Percentiles rank a stretch among this genome's conserved stretches.
phyloP scores from a whole-genome alignment of 2,329 filamentous ascomycete species.

The Paraconiothyrium brasiliense region DNA sequence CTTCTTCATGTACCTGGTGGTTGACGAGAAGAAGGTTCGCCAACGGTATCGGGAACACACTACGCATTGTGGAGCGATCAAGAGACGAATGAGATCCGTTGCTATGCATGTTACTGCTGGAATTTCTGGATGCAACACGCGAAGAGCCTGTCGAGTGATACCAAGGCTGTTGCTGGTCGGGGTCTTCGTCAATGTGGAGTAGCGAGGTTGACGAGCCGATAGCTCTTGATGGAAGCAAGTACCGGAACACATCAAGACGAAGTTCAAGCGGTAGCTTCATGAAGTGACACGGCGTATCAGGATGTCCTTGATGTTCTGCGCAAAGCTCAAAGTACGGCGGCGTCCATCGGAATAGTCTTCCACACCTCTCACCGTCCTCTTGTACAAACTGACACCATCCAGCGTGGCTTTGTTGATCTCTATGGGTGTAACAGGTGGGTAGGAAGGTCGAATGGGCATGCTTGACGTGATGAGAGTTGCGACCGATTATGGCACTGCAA shows the following conservation, averaged over 20 bases:
- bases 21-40: slow-evolving; percentile 37
- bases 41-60: slow-evolving; percentile 31
- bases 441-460: slow-evolving; percentile 29
- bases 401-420: slow-evolving; percentile 37
- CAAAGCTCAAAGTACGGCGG: slow-evolving; percentile 44
- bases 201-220: slow-evolving; percentile 37
- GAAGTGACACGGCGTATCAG: slow-evolving; percentile 43
- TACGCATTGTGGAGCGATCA: slow-evolving; percentile 11
- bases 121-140: neutral
- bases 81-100: neutral
- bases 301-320: slow-evolving; percentile 34
- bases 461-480: slow-evolving; percentile 29
- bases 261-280: slow-evolving; percentile 45
- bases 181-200: slow-evolving; percentile 19
- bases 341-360: slow-evolving; percentile 37
- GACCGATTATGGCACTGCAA: slow-evolving; percentile 33
- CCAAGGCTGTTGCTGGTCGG: slow-evolving; percentile 9
- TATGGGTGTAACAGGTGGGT: slow-evolving; percentile 41
- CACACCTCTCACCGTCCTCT: slow-evolving; percentile 33
- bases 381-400: slow-evolving; percentile 38
- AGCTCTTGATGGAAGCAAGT: slow-evolving; percentile 37
- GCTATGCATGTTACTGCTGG: neutral
- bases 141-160: neutral
- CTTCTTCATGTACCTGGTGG: slow-evolving; percentile 39
- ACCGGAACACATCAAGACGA: slow-evolving; percentile 41